phyloP scores from a whole-genome alignment of 2,329 filamentous ascomycete genomes.

The Cyanodermella asteris region DNA sequence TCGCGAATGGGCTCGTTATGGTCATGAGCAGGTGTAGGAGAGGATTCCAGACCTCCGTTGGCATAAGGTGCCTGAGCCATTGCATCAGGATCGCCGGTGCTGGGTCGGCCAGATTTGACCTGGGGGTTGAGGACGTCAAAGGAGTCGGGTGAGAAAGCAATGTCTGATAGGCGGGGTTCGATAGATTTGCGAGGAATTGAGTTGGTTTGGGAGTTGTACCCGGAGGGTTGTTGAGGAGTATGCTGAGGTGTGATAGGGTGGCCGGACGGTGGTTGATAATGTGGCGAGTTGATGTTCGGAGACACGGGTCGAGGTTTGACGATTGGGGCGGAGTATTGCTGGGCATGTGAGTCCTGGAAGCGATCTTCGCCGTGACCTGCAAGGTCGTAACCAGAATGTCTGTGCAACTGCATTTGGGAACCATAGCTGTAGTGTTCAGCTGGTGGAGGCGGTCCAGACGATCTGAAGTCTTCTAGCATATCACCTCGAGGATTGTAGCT shows the following conservation, averaged over 20 bases:
- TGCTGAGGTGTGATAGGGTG: too few species aligned
- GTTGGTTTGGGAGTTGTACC: too few species aligned
- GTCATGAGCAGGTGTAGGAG: too few species aligned
- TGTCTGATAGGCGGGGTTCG: conserved; percentile 19
- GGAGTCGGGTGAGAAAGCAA: conserved; percentile 39
- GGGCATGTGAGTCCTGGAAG: conserved; percentile 5
- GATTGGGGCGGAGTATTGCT: conserved; percentile 14
- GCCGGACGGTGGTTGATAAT: conserved; percentile 36
- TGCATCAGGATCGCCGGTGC: too few species aligned
- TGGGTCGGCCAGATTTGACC: conserved; percentile 14
- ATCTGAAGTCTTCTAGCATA: too few species aligned
- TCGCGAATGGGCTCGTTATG: conserved; percentile 37
- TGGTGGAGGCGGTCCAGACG: too few species aligned
- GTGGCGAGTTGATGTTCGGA: conserved; percentile 23
- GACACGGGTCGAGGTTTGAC: conserved; percentile 18
- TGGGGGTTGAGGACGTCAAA: conserved; percentile 37
- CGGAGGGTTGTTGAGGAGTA: too few species aligned
- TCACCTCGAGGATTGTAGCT: too few species aligned
- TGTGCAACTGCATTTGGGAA: not conserved
- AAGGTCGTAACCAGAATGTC: not conserved
- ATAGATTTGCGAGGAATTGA: too few species aligned
- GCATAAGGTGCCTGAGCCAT: too few species aligned
- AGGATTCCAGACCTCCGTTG: too few species aligned
- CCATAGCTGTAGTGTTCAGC: too few species aligned
- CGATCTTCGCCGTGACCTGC: not conserved